Evolutionary conservation across 2,329 filamentous ascomycete genomes (phyloP), one percentile per base, ranked within the genome.

Genomic region (Cercospora sp.): DNA sequence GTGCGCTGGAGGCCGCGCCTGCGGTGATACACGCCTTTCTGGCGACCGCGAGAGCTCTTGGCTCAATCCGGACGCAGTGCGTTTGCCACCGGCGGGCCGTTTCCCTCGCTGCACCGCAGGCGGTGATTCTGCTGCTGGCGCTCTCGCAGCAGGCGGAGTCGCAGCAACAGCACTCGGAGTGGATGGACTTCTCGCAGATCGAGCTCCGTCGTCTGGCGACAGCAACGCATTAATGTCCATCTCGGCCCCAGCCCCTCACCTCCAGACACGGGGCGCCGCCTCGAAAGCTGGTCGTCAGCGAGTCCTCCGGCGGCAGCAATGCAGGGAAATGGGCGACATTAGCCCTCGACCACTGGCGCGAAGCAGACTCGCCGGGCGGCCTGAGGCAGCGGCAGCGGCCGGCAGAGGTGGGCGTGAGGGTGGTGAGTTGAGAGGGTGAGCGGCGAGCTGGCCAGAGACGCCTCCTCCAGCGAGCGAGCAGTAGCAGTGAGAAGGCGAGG

Each of bases 151-250:
- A 16, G 53, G 26, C 37, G 45, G 12, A 34, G 65, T 9, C 26
- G 51, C 18, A 34, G 45, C 26, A 34, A 4, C 45, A 16, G n/a
- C 61, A n/a, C 28, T 34, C 16, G 61, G 26, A 12, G 45, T 10
- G 4, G 37, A 18, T 40, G 24, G 16, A 40, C 28, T 34, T 10
- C 26, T 8, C 28, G 40, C 61, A 16, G 24, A 21, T 7, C 16
- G 28, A 3, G 81, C 77, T 73, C 80, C 80, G 67, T 83, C 81
- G 70, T 82, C 81, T 45, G 83, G 82, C 74, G 82, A 84, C 62
- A 85, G 74, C 62, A 85, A 77, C 58, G 81, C 81, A 74, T 82
- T 82, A 79, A 84, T 85, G 73, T 85, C 81, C 83, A 85, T 84
- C 53, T 58, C 64, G 58, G 40, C n/a, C 57, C 32, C 24, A 26